Percentiles rank a stretch among this genome's conserved stretches.
phyloP scores from a whole-genome alignment of 2,329 filamentous ascomycete genomes.

The Cladophialophora yegresii region DNA sequence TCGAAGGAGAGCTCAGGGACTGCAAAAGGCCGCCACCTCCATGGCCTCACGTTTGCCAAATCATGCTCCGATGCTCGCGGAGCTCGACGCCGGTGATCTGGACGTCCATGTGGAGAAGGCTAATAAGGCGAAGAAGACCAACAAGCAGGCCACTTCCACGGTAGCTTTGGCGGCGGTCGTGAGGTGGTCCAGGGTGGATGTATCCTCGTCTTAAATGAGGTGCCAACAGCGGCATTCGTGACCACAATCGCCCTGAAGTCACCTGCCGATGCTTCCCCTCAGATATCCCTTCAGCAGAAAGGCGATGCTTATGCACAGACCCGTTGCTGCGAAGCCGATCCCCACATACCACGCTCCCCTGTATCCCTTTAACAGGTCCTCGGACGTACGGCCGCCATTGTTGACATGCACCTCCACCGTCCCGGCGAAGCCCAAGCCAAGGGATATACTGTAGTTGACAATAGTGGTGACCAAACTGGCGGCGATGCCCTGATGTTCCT shows the following conservation, averaged over 20 bases:
- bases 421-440: slow-evolving; percentile 67
- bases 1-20: too few relatives aligned
- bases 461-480: slow-evolving; percentile 63
- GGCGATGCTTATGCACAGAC: slow-evolving; percentile 31
- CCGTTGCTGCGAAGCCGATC: slow-evolving; percentile 41
- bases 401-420: slow-evolving; percentile 60
- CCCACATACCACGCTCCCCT: slow-evolving; percentile 48
- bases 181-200: too few relatives aligned
- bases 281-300: slow-evolving; percentile 13
- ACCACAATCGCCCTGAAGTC: neutral
- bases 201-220: too few relatives aligned
- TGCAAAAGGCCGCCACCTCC: too few relatives aligned
- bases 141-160: too few relatives aligned
- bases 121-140: too few relatives aligned
- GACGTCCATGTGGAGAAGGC: too few relatives aligned
- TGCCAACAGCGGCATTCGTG: too few relatives aligned
- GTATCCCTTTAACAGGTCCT: slow-evolving; percentile 44
- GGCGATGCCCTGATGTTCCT: slow-evolving; percentile 55
- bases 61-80: too few relatives aligned
- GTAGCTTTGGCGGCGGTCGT: too few relatives aligned
- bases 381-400: slow-evolving; percentile 41
- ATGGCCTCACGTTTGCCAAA: too few relatives aligned
- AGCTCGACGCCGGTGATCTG: too few relatives aligned
- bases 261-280: neutral
- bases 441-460: slow-evolving; percentile 68